Evolutionary conservation across 805 yeast species (phyloP), one percentile per base, ranked within the genome.

Genomic region (Groenewaldozyma salmanticensis): DNA sequence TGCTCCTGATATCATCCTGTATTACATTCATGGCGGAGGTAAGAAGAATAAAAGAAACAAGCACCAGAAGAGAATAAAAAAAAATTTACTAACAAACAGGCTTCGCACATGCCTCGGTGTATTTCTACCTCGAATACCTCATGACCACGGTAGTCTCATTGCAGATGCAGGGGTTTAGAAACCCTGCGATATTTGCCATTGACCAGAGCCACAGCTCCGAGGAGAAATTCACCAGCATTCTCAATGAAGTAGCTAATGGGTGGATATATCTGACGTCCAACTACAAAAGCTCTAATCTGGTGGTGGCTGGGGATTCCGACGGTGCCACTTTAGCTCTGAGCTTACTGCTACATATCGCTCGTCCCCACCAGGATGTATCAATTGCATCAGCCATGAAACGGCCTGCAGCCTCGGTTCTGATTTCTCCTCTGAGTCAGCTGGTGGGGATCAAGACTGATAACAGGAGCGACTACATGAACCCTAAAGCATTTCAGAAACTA

Each of bases 81-180:
- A 5, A n/a, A n/a, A n/a, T n/a, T n/a, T n/a, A n/a, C n/a, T n/a
- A n/a, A n/a, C 5, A 5, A 27, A 24, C 44, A 21, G 59, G 62
- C 1, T 40, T 64, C 31, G 49, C 62, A n/a, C 51, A 56, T 2
- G 47, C 46, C 17, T 57, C 65, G 1, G 66, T 70, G 1, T 64
- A 64, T 46, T 61, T 67, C 43, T 72, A 71, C 44, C 42, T 62
- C 9, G 79, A 74, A 50, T 74, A 61, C 48, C 43, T 72, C 31
- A 57, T 64, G 33, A 56, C 69, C 3, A 47, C 71, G 35, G 60
- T 67, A 20, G 61, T 66, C 1, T 54, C 67, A 16, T 56, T 74
- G 27, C 59, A 66, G 21, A 56, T 66, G 38, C 74, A 70, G 47
- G 79, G 79, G 1, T 73, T 74, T 47, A 43, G 52, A 19, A 70